Evolutionary conservation across 2,329 filamentous ascomycete species (phyloP).

Genomic region (Neofusicoccum ribis): DNA sequence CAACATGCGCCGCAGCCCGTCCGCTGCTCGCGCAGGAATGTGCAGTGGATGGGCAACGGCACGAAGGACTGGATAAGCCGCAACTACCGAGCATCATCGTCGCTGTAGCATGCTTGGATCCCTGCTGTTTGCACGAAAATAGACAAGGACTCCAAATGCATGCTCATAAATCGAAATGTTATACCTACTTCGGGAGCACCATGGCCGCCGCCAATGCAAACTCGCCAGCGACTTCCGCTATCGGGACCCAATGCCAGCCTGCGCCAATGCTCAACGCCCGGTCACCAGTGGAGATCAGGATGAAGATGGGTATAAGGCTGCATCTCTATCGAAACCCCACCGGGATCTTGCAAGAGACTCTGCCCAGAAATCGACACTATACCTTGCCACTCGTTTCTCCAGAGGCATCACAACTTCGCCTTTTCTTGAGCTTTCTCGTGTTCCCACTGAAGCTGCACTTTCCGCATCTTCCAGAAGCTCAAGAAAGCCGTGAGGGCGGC

Average conservation of each 20-base stretch:
- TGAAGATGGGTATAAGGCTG: background rate
- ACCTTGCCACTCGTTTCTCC: background rate
- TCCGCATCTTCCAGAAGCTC: conserved; percentile 71
- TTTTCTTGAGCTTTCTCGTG: conserved; percentile 55
- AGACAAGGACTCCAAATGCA: background rate
- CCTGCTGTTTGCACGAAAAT: background rate
- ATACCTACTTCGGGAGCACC: background rate
- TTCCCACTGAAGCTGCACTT: conserved; percentile 71
- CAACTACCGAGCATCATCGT: background rate
- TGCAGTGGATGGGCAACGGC: background rate
- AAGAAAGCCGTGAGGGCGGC: conserved; percentile 68
- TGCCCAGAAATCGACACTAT: background rate
- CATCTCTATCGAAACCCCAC: background rate
- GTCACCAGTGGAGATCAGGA: background rate
- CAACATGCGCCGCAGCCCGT: background rate
- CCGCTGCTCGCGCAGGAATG: background rate
- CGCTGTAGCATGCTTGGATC: background rate
- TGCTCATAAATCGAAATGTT: background rate
- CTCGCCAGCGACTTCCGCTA: background rate
- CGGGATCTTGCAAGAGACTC: background rate
- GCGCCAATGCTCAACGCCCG: background rate
- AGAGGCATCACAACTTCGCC: conserved; percentile 53
- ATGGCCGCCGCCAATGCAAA: background rate
- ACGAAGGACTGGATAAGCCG: background rate
- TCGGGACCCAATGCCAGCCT: background rate